Conservation (phyloP, 2,329 filamentous ascomycete species). For the Talaromyces sp. region DNA sequence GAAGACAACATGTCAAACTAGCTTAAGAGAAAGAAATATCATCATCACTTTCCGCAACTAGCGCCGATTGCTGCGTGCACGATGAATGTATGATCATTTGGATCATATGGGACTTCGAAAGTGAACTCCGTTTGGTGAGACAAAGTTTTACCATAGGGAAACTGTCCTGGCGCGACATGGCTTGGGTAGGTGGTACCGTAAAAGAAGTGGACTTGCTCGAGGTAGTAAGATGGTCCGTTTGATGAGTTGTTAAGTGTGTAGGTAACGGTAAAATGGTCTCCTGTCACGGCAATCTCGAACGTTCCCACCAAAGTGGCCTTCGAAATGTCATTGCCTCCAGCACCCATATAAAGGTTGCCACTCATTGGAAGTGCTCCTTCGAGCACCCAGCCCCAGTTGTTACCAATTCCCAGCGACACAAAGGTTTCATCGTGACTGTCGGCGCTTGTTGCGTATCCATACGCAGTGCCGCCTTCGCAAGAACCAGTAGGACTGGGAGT, state of each 20-base stretch:
- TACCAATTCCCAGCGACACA: background rate
- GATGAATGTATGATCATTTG: background rate
- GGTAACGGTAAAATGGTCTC: background rate
- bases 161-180: background rate
- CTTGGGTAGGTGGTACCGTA: background rate
- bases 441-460: conserved; percentile 38
- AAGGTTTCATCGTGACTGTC: conserved; percentile 67
- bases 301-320: background rate
- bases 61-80: background rate
- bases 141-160: background rate
- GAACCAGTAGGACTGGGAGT: conserved; percentile 11
- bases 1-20: background rate
- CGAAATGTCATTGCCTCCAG: background rate
- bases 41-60: background rate
- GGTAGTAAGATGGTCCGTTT: too few relatives aligned
- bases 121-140: background rate
- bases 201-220: background rate
- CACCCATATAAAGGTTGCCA: background rate
- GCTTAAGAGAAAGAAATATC: background rate
- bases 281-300: background rate
- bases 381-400: conserved; percentile 3
- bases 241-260: background rate
- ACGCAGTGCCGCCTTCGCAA: conserved; percentile 22
- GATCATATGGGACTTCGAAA: background rate
- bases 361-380: background rate